Conservation (phyloP, 768 basidiomycete genomes). For the Suillus fuscotomentosus region DNA sequence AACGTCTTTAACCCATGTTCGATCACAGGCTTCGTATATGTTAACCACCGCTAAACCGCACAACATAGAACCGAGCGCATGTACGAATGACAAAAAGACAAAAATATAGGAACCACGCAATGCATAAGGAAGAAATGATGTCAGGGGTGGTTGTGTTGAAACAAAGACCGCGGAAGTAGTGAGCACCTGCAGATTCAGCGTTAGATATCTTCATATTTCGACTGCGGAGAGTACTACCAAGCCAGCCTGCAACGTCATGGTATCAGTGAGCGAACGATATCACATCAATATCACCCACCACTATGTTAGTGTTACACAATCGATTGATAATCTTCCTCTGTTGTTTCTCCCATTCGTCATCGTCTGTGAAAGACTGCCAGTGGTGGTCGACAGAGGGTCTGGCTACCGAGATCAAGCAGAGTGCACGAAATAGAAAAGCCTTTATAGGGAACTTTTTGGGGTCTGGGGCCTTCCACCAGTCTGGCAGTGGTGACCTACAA, state of each 20-base stretch:
- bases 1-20: constrained; percentile 1
- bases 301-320: not conserved
- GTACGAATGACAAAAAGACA: too few relatives aligned
- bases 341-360: not conserved
- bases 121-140: not conserved
- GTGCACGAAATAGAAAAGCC: not conserved
- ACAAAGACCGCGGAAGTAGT: not conserved
- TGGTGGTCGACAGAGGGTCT: not conserved
- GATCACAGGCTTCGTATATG: constrained; percentile 1
- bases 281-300: not conserved
- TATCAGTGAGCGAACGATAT: not conserved
- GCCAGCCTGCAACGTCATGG: not conserved
- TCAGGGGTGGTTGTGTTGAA: not conserved
- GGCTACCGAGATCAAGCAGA: not conserved
- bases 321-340: not conserved
- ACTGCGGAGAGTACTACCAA: not conserved
- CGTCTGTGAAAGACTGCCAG: not conserved
- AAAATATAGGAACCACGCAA: not conserved
- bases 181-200: not conserved
- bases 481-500: not conserved
- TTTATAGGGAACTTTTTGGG: not conserved
- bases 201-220: not conserved
- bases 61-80: not conserved
- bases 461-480: not conserved
- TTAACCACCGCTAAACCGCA: not conserved